Base-by-base conservation (phyloP, 2,329 filamentous ascomycete species). In the Hymenoscyphus scutula region DNA sequence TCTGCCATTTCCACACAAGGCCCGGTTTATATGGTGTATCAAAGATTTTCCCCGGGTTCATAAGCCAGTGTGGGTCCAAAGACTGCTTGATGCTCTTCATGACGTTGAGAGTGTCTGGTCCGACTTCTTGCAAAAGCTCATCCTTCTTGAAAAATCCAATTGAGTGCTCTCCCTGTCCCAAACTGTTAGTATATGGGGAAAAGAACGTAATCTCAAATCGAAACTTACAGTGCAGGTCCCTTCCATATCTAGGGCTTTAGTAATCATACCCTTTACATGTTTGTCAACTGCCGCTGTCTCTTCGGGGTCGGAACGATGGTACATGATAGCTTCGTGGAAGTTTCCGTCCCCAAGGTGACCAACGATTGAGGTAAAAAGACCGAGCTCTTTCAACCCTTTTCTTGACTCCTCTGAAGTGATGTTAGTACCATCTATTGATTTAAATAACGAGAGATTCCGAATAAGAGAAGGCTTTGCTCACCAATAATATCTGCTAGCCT, bases 301-400 rank as follows among this genome's bases (percentile, higher is more conserved):
- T 19, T 79, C 83, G 4, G 85, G 82, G 63, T 92, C 81, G 29
- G 81, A 81, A n/a, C 84, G 84, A 76, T 94, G 85, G 74, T 96
- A 97, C 78, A 97, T 89, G 76, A 97, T 93, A 72, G 88, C 53
- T 25, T 58, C 48, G 38, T 63, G 62, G 23, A 62, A 72, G 88
- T 90, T 74, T 92, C 88, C 93, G 72, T 97, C 92, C 8, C 93
- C 92, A 60, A 97, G 88, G 72, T 97, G 93, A 6, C 93, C 93
- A 2, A 97, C 80, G 27, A 96, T 90, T 69, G 88, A 91, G 1
- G 91, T 90, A 73, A 96, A 96, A 1, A 96, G 78, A 0, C 90
- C 91, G 8, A 96, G 81, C 13, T 90, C 86, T 69, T 92, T 89
- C 81, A 95, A 87, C 71, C 96, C 91, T 73, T 90, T 89, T 78